Conservation (phyloP, 2,329 filamentous ascomycete species). For the Cercospora zeina region DNA sequence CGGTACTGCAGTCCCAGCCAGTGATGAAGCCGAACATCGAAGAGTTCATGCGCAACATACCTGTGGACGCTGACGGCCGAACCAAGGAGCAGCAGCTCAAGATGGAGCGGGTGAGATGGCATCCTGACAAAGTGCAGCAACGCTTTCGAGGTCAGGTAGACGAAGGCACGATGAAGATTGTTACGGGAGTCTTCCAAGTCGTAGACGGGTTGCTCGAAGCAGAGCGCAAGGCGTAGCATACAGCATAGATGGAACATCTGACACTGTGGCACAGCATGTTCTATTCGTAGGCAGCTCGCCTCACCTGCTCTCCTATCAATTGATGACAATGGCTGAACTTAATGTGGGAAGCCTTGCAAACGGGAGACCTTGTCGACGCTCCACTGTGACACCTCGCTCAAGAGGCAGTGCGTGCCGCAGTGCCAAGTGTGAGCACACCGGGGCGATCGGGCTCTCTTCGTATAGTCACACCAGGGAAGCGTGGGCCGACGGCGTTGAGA, state of each 20-base stretch:
- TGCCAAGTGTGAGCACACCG: neutral
- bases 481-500: neutral
- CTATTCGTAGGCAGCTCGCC: neutral
- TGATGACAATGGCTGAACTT: neutral
- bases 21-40: constrained; percentile 63
- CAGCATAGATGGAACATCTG: neutral
- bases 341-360: neutral
- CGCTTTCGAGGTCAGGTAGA: constrained; percentile 73
- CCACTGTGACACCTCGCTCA: neutral
- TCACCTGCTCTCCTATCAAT: neutral
- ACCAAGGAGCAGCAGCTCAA: constrained; percentile 62
- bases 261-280: neutral
- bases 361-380: neutral
- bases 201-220: constrained; percentile 60
- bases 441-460: neutral
- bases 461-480: neutral
- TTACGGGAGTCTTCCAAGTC: constrained; percentile 89
- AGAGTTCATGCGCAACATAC: constrained; percentile 66
- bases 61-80: constrained; percentile 31
- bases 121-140: constrained; percentile 97
- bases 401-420: neutral
- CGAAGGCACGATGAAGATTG: constrained; percentile 68
- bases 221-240: constrained; percentile 27
- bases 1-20: constrained; percentile 62
- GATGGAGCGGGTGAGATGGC: constrained; percentile 86